Base-by-base conservation (phyloP, 2,329 filamentous ascomycete species). In the Epichloe uncinata region DNA sequence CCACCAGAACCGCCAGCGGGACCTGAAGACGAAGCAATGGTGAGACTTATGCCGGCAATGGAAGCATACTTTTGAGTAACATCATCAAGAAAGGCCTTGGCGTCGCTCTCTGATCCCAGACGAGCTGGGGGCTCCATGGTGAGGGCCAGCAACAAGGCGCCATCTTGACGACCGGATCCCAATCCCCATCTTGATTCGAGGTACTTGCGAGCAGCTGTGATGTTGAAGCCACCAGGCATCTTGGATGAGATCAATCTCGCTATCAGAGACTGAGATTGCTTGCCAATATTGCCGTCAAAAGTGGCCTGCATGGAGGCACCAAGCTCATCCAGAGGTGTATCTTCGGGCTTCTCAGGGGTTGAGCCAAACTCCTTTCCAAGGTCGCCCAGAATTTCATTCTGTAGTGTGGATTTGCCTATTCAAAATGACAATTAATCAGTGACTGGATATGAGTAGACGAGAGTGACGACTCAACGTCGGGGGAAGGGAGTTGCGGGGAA, bases 211-310 rank as follows among this genome's bases (percentile, higher is more conserved):
- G 94, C 87, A 12, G 88, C 78, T 62, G 91, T 97, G 67, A 97
- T 97, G 68, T 97, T 98, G 80, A 98, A 98, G 54, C 93, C 93
- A 73, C 91, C 93, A 45, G 93, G 93, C 93, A 98, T 98, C 73
- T 98, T 98, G 33, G 93, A 96, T 2, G 93, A 97, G 42, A 98
- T 93, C 65, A 98, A 75, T 58, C 93, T 85, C 46, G 93, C 93
- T 66, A 98, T 85, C 51, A 98, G 79, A 3, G 90, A 94, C 49
- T 87, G 85, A 0, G 93, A 95, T 60, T 96, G 90, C 72, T 98
- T 98, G 68, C 93, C 93, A 54, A 98, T 81, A 71, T 95, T 91
- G 59, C 93, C 93, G 70, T 96, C 93, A 73, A 98, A 98, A n/a
- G 91, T 97, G 44, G 87, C 84, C 71, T 98, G 93, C 85, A 98